Evolutionary conservation across 805 yeast species (phyloP).

Genomic region (Cyberlindnera suaveolens): DNA sequence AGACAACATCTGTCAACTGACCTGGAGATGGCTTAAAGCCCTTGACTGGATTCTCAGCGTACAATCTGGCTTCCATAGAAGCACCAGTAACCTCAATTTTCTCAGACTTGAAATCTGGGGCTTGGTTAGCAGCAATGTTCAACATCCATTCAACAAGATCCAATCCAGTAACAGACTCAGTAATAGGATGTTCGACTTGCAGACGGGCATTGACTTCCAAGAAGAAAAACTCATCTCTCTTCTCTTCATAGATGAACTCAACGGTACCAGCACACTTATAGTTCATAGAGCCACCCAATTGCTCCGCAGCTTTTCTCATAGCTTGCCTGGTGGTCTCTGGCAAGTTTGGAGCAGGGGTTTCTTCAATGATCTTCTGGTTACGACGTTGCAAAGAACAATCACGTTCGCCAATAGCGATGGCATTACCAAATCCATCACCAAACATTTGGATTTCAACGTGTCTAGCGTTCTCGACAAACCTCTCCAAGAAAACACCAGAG

Average conservation of each 20-base stretch:
- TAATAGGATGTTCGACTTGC: slow-evolving; percentile 97
- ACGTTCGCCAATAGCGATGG: slow-evolving; percentile 93
- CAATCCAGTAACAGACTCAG: slow-evolving; percentile 90
- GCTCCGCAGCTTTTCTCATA: slow-evolving; percentile 82
- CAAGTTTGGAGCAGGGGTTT: slow-evolving; percentile 94
- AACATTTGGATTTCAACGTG: slow-evolving; percentile 96
- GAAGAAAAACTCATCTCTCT: slow-evolving; percentile 85
- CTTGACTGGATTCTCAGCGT: slow-evolving; percentile 95
- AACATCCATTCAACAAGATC: slow-evolving; percentile 98
- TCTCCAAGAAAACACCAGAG: slow-evolving; percentile 89
- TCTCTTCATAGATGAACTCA: slow-evolving; percentile 87
- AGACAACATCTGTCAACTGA: slow-evolving; percentile 73
- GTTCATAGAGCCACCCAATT: slow-evolving; percentile 72
- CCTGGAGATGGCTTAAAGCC: slow-evolving; percentile 97
- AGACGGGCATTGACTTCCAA: slow-evolving; percentile 94
- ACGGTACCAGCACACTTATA: slow-evolving; percentile 98
- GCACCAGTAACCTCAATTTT: slow-evolving; percentile 69
- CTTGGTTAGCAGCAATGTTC: slow-evolving; percentile 78
- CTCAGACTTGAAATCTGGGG: slow-evolving; percentile 66
- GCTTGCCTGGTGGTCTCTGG: slow-evolving; percentile 70
- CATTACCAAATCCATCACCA: slow-evolving; percentile 93
- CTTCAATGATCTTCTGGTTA: slow-evolving; percentile 94
- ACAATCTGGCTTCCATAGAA: slow-evolving; percentile 92
- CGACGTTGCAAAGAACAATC: slow-evolving; percentile 97
- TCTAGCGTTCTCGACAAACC: slow-evolving; percentile 91